phyloP scores from a whole-genome alignment of 2,329 filamentous ascomycete genomes.

The Hymenoscyphus occultus region DNA sequence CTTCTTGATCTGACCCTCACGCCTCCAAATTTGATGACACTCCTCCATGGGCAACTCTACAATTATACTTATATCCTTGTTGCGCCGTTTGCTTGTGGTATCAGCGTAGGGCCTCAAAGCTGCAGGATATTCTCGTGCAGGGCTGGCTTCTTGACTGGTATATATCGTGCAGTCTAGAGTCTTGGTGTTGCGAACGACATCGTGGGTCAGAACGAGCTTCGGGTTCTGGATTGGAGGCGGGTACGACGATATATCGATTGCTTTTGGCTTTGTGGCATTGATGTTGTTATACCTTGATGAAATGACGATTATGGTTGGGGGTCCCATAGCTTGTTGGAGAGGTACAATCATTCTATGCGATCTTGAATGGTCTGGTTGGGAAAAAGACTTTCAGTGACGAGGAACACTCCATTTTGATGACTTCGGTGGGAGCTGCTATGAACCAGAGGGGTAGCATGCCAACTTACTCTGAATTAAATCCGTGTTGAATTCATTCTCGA shows the following conservation, averaged over 20 bases:
- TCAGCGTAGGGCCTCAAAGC: conserved; percentile 27
- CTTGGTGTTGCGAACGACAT: conserved; percentile 22
- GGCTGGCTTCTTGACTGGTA: conserved; percentile 14
- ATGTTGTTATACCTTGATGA: neutral
- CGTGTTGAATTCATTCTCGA: too few species aligned
- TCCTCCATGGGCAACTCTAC: conserved; percentile 25
- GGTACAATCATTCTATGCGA: conserved; percentile 1
- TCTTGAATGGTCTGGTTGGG: neutral
- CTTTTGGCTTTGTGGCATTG: conserved; percentile 10
- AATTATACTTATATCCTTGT: conserved; percentile 21
- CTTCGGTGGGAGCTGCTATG: neutral
- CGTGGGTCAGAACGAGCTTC: conserved; percentile 18
- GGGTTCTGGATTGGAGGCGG: conserved; percentile 11
- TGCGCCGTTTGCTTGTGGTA: conserved; percentile 23
- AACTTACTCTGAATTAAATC: too few species aligned
- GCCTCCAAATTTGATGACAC: conserved; percentile 27
- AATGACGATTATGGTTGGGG: neutral
- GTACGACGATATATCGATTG: conserved; percentile 7
- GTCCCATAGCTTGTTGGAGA: neutral
- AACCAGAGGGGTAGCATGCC: neutral
- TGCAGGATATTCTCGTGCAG: conserved; percentile 11
- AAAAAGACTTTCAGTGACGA: neutral
- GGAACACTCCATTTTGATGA: neutral
- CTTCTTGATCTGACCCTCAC: conserved; percentile 12
- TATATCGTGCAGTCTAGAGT: conserved; percentile 18